Conservation (phyloP, 257 asterid species). For the Handroanthus guayacan region DNA sequence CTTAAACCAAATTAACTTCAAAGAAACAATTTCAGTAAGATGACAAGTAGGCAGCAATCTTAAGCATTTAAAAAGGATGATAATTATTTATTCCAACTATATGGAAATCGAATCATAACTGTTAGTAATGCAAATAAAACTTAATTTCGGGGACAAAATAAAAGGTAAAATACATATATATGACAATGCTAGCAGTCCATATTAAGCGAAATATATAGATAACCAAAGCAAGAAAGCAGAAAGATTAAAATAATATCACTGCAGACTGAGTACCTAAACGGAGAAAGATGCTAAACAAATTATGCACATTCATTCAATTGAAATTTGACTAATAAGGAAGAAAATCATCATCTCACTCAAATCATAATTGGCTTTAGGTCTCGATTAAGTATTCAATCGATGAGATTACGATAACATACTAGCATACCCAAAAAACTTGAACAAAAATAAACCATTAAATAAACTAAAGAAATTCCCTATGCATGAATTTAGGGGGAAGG, state of each 20-base stretch:
- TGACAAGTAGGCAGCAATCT: too few relatives aligned
- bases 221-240: not conserved
- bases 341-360: not conserved
- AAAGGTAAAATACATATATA: not conserved
- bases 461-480: not conserved
- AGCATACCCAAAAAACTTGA: not conserved
- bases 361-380: not conserved
- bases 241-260: not conserved
- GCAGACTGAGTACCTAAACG: not conserved
- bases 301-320: too few relatives aligned
- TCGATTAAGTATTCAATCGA: not conserved
- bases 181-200: not conserved
- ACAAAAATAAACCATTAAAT: slow-evolving; percentile 7
- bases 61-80: too few relatives aligned
- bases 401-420: not conserved
- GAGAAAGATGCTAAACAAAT: not conserved
- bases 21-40: too few relatives aligned
- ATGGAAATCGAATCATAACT: not conserved
- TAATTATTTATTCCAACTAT: not conserved
- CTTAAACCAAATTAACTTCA: too few relatives aligned
- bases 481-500: not conserved
- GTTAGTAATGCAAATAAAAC: slow-evolving; percentile 3
- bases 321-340: not conserved
- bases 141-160: not conserved
- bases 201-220: not conserved